Percentiles rank a stretch among this genome's conserved stretches.
phyloP scores from a whole-genome alignment of 805 yeast genomes.

The Spathaspora boniae region DNA sequence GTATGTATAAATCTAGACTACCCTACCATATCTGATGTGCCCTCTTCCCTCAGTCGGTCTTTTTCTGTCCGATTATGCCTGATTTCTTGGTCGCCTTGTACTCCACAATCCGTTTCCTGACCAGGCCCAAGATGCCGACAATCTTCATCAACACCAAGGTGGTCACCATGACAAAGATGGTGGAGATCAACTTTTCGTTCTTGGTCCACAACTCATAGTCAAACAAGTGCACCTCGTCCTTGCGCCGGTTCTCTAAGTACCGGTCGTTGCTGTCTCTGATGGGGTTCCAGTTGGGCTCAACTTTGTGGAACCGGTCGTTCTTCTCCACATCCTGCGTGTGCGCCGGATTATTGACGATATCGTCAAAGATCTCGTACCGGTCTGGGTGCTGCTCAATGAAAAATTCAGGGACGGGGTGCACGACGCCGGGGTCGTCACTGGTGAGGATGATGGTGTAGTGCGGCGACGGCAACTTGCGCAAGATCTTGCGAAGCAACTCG shows the following conservation, averaged over 20 bases:
- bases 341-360: constrained; percentile 49
- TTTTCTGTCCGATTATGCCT: background rate
- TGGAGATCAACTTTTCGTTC: constrained; percentile 45
- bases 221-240: constrained; percentile 37
- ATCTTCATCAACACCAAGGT: constrained; percentile 9
- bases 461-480: constrained; percentile 76
- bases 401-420: constrained; percentile 31
- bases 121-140: constrained; percentile 4
- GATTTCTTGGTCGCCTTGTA: constrained; percentile 1
- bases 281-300: constrained; percentile 26
- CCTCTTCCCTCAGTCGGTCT: background rate
- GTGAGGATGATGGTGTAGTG: constrained; percentile 60
- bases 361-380: constrained; percentile 48
- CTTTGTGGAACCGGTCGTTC: constrained; percentile 37
- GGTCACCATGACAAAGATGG: constrained; percentile 28
- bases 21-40: background rate
- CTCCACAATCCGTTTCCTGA: constrained; percentile 6
- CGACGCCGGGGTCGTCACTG: constrained; percentile 16
- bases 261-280: constrained; percentile 26
- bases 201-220: constrained; percentile 47
- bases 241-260: constrained; percentile 26
- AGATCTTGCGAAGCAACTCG: constrained; percentile 47
- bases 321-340: constrained; percentile 54
- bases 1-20: background rate
- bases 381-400: constrained; percentile 29